Conservation (phyloP, 768 basidiomycete genomes). For the Leccinellum rugosiceps region DNA sequence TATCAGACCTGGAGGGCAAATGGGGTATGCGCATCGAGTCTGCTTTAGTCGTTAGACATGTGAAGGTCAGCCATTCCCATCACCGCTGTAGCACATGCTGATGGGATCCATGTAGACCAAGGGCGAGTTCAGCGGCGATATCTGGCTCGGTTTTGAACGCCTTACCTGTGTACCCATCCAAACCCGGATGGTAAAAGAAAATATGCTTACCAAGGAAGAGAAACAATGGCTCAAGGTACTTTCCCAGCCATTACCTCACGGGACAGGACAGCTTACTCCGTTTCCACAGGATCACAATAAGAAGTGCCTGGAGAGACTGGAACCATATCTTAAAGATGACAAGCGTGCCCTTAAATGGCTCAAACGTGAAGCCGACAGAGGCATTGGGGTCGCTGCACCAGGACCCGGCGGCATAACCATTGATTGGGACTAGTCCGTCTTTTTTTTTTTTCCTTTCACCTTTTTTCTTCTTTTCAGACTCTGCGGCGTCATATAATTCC, state of each 20-base stretch:
- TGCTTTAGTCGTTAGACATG: constrained; percentile 69
- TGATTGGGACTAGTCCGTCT: constrained; percentile 62
- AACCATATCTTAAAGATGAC: constrained; percentile 69
- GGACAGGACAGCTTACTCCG: constrained; percentile 5
- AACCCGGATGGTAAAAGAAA: constrained; percentile 81
- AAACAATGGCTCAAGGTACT: constrained; percentile 77
- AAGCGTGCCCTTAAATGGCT: constrained; percentile 81
- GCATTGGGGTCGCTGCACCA: constrained; percentile 64
- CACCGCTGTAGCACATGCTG: constrained; percentile 1
- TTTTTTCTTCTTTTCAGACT: constrained; percentile 1
- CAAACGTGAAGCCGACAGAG: constrained; percentile 69
- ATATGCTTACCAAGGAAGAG: constrained; percentile 82
- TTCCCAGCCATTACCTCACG: constrained; percentile 16
- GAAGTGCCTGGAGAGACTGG: constrained; percentile 60
- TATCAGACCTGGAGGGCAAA: constrained; percentile 64
- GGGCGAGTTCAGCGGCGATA: constrained; percentile 64
- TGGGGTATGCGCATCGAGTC: constrained; percentile 96
- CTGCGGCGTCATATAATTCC: neutral
- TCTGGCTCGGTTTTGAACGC: constrained; percentile 90
- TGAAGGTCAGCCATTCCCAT: constrained; percentile 34
- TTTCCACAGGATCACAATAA: constrained; percentile 73
- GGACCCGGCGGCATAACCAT: constrained; percentile 70
- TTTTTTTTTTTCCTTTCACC: neutral
- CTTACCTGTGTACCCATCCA: constrained; percentile 94
- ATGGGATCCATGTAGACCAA: constrained; percentile 49